Base-by-base conservation (phyloP, 2,329 filamentous ascomycete genomes). In the Botrytis elliptica region DNA sequence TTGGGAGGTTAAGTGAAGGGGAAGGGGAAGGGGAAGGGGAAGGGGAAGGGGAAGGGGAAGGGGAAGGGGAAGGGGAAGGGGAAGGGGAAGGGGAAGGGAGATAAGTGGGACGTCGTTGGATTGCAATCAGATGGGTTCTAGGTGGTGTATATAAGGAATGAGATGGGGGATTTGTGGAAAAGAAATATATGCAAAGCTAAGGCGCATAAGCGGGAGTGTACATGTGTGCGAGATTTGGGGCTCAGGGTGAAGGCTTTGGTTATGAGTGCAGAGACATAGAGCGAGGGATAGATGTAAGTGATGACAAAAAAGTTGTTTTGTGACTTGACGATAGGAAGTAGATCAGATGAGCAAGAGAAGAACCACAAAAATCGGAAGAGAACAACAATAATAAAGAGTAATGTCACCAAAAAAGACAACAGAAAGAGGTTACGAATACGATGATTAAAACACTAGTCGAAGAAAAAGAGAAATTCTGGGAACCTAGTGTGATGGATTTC, bases 151-250 rank as follows among this genome's bases (percentile, higher is more conserved):
- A 55, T 16, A n/a, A 55, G 49, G 4, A 55, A 7, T 16, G 49
- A 7, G 25, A 55, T 14, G 2, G 5, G 49, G 14, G 1, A 16
- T 55, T n/a, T n/a, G 49, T 6, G 14, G 22, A n/a, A n/a, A 40
- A 40, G 40, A 40, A 16, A n/a, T 55, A 4, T 55, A 6, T n/a
- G 49, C 5, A 16, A n/a, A 7, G 4, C 4, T 0, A 55, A 14
- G 4, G 14, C 10, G 1, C 0, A 22, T n/a, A 12, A 22, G 25
- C 8, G 1, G 10, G 22, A 52, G 4, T 9, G 1, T 22, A 6
- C 44, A 46, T 52, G 25, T 14, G 12, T n/a, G 25, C 7, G 25
- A 16, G 49, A 55, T n/a, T n/a, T 55, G 49, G 5, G 3, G 46
- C 12, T 49, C 10, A 4, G 22, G 9, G 22, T 52, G 4, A 14